A percentile compares a stretch with the other conserved stretches of the same genome.
These are phyloP conservation scores for Candida khao-thaluensis DNA, from an alignment of 805 yeast species.

Conservation along the genomic window DNA sequence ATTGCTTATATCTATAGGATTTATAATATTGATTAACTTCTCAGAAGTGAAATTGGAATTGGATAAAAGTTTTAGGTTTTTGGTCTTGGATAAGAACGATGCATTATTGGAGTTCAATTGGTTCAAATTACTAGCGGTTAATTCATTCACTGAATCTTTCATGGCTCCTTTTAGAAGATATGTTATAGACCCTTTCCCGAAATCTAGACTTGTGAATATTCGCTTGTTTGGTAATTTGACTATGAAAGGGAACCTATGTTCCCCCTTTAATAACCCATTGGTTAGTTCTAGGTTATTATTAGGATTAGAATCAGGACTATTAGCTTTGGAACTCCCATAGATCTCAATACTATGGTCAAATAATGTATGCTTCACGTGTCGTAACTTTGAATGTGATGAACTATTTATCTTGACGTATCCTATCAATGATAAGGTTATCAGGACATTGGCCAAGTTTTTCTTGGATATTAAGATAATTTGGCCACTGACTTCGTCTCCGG, in stretches of 20 bases:
- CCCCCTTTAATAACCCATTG: conserved; percentile 70
- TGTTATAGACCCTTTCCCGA: conserved; percentile 80
- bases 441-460: conserved; percentile 53
- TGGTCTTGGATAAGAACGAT: conserved; percentile 22
- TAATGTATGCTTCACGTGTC: conserved; percentile 51
- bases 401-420: conserved; percentile 59
- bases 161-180: conserved; percentile 60
- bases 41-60: conserved; percentile 48
- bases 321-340: conserved; percentile 42
- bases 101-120: conserved; percentile 10
- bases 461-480: conserved; percentile 56
- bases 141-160: conserved; percentile 18
- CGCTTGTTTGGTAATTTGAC: conserved; percentile 76
- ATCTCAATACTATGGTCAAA: conserved; percentile 59
- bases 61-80: conserved; percentile 24
- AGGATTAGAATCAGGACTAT: conserved; percentile 17
- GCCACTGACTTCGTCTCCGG: conserved; percentile 75
- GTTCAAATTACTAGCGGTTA: conserved; percentile 10
- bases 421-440: conserved; percentile 51
- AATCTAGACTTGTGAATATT: conserved; percentile 71
- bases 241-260: conserved; percentile 83
- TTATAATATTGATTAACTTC: conserved; percentile 56
- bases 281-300: conserved; percentile 22
- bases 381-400: conserved; percentile 50
- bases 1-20: conserved; percentile 70